These are phyloP conservation scores for Verticillium dahliae DNA, from an alignment of 2,329 filamentous ascomycete species.

Conservation along the genomic window DNA sequence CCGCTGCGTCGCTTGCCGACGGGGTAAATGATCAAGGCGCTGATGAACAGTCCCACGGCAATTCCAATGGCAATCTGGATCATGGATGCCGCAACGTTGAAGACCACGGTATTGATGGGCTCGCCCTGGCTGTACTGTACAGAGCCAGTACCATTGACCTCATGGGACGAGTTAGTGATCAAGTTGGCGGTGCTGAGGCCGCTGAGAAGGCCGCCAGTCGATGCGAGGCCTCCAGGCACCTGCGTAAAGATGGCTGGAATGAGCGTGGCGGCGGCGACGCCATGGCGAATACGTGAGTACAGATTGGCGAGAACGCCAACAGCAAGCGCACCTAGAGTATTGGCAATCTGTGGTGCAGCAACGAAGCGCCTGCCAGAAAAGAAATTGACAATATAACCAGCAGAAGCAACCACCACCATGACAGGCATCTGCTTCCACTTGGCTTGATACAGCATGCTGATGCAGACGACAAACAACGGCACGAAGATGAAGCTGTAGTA, in stretches of 20 bases:
- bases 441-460: constrained; percentile 72
- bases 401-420: constrained; percentile 68
- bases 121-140: constrained; percentile 13
- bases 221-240: constrained; percentile 40
- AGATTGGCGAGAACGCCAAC: constrained; percentile 73
- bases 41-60: constrained; percentile 42
- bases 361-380: constrained; percentile 61
- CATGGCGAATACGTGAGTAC: constrained; percentile 56
- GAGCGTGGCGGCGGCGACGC: constrained; percentile 40
- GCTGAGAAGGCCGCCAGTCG: constrained; percentile 38
- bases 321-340: constrained; percentile 68
- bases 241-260: constrained; percentile 43
- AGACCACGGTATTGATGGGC: constrained; percentile 28
- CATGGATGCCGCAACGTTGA: constrained; percentile 41
- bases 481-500: constrained; percentile 63
- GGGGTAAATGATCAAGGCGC: constrained; percentile 41
- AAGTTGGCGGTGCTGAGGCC: constrained; percentile 36
- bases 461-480: constrained; percentile 63
- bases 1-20: constrained; percentile 42
- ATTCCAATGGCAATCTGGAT: constrained; percentile 47
- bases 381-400: constrained; percentile 71
- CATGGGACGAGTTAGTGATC: constrained; percentile 29
- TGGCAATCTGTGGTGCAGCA: constrained; percentile 67
- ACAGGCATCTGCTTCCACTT: constrained; percentile 75
- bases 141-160: constrained; percentile 26